Evolutionary conservation across 345 rosid genomes (phyloP).

Genomic region (Bruguiera gymnorhiza): DNA sequence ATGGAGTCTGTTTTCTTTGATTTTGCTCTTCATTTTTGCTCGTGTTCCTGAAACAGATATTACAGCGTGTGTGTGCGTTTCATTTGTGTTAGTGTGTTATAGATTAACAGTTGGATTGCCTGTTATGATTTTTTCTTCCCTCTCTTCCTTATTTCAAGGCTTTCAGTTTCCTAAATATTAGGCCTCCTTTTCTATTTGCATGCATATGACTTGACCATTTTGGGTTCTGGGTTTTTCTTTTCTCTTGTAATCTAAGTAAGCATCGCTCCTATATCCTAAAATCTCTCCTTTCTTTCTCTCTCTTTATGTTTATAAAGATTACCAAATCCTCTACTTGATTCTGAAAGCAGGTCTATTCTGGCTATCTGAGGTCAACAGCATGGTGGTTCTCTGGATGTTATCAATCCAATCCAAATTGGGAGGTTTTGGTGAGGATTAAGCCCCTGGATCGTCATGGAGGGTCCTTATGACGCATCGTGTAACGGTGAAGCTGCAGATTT

Average conservation of each 20-base stretch:
- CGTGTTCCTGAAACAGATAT: not conserved
- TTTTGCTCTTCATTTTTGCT: not conserved
- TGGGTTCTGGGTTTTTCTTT: constrained; percentile 17
- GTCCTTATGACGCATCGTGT: constrained; percentile 39
- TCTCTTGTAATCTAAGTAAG: not conserved
- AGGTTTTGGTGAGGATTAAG: constrained; percentile 40
- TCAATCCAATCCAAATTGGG: constrained; percentile 17
- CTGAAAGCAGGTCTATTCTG: constrained; percentile 21
- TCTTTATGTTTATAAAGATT: not conserved
- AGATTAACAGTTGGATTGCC: constrained; percentile 10
- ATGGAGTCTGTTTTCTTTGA: not conserved
- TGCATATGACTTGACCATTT: not conserved
- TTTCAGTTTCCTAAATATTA: constrained; percentile 34
- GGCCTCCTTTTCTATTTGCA: constrained; percentile 14
- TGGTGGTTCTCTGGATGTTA: constrained; percentile 14
- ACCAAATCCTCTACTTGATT: constrained; percentile 5
- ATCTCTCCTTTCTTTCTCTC: not conserved
- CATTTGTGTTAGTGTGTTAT: not conserved
- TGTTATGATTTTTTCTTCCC: constrained; percentile 13
- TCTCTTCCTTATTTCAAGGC: constrained; percentile 28
- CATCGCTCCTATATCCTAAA: not conserved
- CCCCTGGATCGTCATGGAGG: constrained; percentile 44
- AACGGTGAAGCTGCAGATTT: constrained; percentile 34
- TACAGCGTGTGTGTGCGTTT: not conserved
- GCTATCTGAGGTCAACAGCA: constrained; percentile 5